Percentiles rank a stretch among this genome's conserved stretches.
These are phyloP conservation scores for Balakata baccata DNA, from an alignment of 345 rosid species.

Conservation along the genomic window DNA sequence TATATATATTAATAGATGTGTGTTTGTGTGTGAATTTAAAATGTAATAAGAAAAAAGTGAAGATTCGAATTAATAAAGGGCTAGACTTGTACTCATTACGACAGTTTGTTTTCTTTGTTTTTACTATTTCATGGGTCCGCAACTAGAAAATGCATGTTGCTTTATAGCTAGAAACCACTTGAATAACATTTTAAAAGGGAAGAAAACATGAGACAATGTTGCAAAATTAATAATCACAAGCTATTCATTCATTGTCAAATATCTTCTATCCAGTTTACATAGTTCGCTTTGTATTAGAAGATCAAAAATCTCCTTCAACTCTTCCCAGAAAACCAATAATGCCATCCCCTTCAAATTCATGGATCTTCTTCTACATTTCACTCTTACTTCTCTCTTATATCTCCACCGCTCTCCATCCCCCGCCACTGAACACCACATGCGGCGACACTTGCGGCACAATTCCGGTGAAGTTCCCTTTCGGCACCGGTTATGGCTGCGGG, in stretches of 20 bases:
- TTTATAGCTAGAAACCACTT: slow-evolving; percentile 42
- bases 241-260: neutral
- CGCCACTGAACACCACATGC: slow-evolving; percentile 37
- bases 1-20: no score
- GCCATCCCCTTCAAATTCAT: slow-evolving; percentile 28
- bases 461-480: slow-evolving; percentile 52
- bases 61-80: neutral
- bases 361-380: slow-evolving; percentile 27
- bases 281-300: slow-evolving; percentile 3
- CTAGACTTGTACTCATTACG: neutral
- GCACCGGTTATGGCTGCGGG: slow-evolving; percentile 53
- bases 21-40: no score
- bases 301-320: neutral
- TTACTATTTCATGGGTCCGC: neutral
- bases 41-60: no score
- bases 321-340: slow-evolving; percentile 30
- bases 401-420: slow-evolving; percentile 25
- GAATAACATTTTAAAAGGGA: slow-evolving; percentile 33
- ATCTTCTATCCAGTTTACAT: neutral
- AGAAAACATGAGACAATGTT: slow-evolving; percentile 12
- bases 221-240: slow-evolving; percentile 34
- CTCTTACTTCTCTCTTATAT: slow-evolving; percentile 17
- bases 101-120: neutral
- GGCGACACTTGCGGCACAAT: slow-evolving; percentile 44
- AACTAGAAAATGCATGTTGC: slow-evolving; percentile 21